Percentiles rank a stretch among this genome's conserved stretches.
Evolutionary conservation across 2,329 filamentous ascomycete species (phyloP).

Genomic region (Ceratocystis lukuohia): DNA sequence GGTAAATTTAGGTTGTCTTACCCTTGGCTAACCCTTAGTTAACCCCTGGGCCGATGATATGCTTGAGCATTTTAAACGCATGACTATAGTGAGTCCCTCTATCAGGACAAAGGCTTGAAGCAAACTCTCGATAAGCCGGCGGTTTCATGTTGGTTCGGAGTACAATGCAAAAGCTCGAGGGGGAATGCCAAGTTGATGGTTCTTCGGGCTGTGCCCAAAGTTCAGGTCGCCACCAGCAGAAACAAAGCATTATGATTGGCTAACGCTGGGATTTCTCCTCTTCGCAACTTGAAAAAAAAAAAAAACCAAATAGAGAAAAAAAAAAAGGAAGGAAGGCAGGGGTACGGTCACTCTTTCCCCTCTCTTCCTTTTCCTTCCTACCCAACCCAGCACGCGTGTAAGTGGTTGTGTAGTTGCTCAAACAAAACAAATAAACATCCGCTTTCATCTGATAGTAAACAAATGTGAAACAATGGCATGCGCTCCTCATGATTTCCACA

Average conservation of each 20-base stretch:
- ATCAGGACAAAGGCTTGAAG: too few relatives aligned
- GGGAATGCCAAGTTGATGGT: constrained; percentile 2
- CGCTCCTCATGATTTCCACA: neutral
- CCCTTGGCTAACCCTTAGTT: too few relatives aligned
- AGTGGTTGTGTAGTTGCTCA: constrained; percentile 4
- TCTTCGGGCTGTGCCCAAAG: neutral
- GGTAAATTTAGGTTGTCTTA: too few relatives aligned
- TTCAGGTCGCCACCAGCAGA: neutral
- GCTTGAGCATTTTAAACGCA: too few relatives aligned
- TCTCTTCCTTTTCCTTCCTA: neutral
- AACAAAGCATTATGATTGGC: neutral
- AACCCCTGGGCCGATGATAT: too few relatives aligned
- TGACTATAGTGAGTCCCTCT: too few relatives aligned
- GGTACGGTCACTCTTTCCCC: neutral
- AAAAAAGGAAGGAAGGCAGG: neutral
- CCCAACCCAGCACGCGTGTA: constrained; percentile 1
- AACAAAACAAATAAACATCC: constrained; percentile 18
- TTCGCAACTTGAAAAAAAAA: neutral
- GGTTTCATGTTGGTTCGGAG: neutral
- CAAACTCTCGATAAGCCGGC: neutral
- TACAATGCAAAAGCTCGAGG: neutral
- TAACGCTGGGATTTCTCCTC: neutral
- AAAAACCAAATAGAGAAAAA: neutral
- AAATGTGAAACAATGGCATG: constrained; percentile 7
- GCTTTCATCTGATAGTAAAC: constrained; percentile 18